Conservation (phyloP, 768 basidiomycete species). For the Floccularia luteovirens region DNA sequence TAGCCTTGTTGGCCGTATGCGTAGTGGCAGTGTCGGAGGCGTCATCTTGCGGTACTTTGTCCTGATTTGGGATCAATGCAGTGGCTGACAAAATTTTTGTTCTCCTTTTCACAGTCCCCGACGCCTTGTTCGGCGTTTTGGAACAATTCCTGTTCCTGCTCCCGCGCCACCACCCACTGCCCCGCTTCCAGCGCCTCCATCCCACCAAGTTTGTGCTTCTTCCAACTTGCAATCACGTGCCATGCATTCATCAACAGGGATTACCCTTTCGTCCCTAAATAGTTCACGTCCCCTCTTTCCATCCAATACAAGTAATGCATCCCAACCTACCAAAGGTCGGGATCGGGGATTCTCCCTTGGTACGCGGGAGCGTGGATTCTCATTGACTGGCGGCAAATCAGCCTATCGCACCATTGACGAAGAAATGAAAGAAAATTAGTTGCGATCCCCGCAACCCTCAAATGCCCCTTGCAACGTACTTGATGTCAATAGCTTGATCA, state of each 20-base stretch:
- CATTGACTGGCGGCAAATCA: too few species aligned
- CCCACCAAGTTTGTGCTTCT: constrained; percentile 3
- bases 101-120: constrained; percentile 22
- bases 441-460: too few species aligned
- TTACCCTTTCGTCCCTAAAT: neutral
- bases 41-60: constrained; percentile 21
- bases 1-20: constrained; percentile 41
- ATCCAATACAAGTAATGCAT: constrained; percentile 5
- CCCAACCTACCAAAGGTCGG: constrained; percentile 15
- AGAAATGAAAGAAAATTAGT: constrained; percentile 34
- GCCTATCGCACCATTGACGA: constrained; percentile 25
- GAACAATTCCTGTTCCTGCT: constrained; percentile 19
- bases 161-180: constrained; percentile 32
- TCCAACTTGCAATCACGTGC: constrained; percentile 2
- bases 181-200: constrained; percentile 30
- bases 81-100: constrained; percentile 8
- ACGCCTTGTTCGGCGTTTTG: constrained; percentile 27
- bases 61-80: constrained; percentile 3
- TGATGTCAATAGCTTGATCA: too few species aligned
- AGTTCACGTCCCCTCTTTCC: constrained; percentile 3
- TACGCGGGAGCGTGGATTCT: constrained; percentile 14
- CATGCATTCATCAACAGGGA: neutral
- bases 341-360: constrained; percentile 23
- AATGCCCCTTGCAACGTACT: too few species aligned
- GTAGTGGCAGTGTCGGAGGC: constrained; percentile 45